Conservation (phyloP, 2,329 filamentous ascomycete species). For the Lasiodiplodia citricola region DNA sequence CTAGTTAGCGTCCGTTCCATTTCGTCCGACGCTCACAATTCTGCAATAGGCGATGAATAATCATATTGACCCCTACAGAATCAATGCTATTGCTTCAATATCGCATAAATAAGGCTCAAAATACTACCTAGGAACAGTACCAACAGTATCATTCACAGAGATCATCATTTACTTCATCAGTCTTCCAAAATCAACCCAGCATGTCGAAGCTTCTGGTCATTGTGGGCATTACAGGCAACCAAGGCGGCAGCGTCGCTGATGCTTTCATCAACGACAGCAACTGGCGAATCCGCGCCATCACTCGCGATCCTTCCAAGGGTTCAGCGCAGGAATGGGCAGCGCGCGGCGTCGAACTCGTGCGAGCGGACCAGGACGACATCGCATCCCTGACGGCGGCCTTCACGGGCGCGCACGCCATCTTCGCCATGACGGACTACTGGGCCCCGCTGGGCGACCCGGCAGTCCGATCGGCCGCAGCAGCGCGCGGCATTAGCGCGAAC, state of each 20-base stretch:
- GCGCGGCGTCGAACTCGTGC: slow-evolving; percentile 46
- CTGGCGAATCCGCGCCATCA: slow-evolving; percentile 45
- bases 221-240: slow-evolving; percentile 3
- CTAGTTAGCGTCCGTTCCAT: slow-evolving; percentile 30
- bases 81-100: no score
- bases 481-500: neutral
- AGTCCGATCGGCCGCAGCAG: neutral
- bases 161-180: no score
- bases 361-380: slow-evolving; percentile 41
- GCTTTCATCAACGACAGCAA: slow-evolving; percentile 33
- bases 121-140: no score
- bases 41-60: no score
- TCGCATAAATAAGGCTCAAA: no score
- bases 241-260: slow-evolving; percentile 1
- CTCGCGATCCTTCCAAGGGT: slow-evolving; percentile 48
- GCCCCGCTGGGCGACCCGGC: neutral
- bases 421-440: slow-evolving; percentile 44
- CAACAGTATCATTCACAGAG: no score
- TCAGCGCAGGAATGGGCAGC: slow-evolving; percentile 40
- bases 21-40: no score
- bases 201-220: slow-evolving; percentile 2
- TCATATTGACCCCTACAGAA: no score
- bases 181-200: neutral
- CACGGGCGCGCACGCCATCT: slow-evolving; percentile 45
- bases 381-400: slow-evolving; percentile 43